A percentile compares a stretch with the other conserved stretches of the same genome.
Evolutionary conservation across 192 early-diverging fungal genomes (phyloP).

Genomic region (Gaertneriomyces semiglobifer): DNA sequence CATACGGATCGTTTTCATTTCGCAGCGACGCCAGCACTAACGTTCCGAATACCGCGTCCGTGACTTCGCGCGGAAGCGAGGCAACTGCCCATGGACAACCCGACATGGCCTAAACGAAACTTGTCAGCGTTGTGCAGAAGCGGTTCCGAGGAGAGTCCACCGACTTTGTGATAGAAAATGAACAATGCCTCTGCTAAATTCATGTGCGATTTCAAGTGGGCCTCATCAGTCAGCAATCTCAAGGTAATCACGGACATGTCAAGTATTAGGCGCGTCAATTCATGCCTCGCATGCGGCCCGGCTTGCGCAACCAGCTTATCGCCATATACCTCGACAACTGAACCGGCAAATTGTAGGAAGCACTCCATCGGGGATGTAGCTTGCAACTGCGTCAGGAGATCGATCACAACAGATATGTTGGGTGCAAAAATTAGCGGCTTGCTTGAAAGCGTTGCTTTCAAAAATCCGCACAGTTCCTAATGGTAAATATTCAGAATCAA

Average conservation of each 20-base stretch:
- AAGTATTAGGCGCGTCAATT: slow-evolving; percentile 4
- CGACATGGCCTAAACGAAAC: neutral
- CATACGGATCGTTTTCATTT: no score
- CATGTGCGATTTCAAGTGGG: no score
- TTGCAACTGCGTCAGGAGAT: slow-evolving; percentile 6
- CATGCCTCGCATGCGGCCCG: slow-evolving; percentile 2
- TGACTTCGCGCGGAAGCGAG: slow-evolving; percentile 13
- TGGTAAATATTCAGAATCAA: neutral
- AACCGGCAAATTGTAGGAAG: slow-evolving; percentile 13
- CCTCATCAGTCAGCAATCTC: slow-evolving; percentile 11
- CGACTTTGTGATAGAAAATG: no score
- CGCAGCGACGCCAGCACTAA: no score
- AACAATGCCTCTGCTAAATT: no score
- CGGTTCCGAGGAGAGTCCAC: no score
- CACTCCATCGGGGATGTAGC: neutral
- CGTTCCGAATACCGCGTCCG: slow-evolving; percentile 19
- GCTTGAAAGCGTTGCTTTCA: slow-evolving; percentile 14
- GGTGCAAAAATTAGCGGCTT: slow-evolving; percentile 20
- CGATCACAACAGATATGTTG: slow-evolving; percentile 13
- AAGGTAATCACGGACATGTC: slow-evolving; percentile 20
- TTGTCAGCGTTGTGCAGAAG: no score
- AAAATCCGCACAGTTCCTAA: slow-evolving; percentile 20
- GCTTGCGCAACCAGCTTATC: neutral
- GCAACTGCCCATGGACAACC: slow-evolving; percentile 27
- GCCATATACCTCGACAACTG: slow-evolving; percentile 15